phyloP scores from a whole-genome alignment of 331 rosid genomes.

The Phaseolus coccineus region DNA sequence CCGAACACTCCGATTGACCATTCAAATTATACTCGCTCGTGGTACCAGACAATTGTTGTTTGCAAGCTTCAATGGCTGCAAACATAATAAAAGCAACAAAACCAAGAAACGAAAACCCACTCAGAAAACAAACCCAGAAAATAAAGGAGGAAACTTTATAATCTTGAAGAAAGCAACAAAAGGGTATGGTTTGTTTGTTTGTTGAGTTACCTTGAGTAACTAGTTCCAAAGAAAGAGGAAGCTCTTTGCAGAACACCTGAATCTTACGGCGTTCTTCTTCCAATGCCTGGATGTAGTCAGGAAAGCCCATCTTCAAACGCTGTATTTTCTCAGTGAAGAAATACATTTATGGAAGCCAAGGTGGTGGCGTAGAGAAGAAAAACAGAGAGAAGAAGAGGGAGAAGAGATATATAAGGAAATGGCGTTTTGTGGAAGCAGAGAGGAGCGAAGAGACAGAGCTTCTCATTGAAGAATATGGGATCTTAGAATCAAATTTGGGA shows the following conservation, averaged over 20 bases:
- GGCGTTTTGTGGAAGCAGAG: slow-evolving; percentile 51
- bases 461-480: slow-evolving; percentile 61
- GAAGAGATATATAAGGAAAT: slow-evolving; percentile 30
- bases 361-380: slow-evolving; percentile 11
- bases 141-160: slow-evolving; percentile 29
- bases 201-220: slow-evolving; percentile 64
- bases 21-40: slow-evolving; percentile 59
- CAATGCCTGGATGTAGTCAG: slow-evolving; percentile 66
- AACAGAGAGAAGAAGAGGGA: not conserved
- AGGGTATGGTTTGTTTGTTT: not conserved
- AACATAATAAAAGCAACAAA: not conserved
- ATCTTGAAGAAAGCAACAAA: not conserved
- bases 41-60: slow-evolving; percentile 62
- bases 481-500: slow-evolving; percentile 66
- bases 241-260: slow-evolving; percentile 76
- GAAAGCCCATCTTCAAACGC: slow-evolving; percentile 46
- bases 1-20: slow-evolving; percentile 81
- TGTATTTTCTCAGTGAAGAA: slow-evolving; percentile 57
- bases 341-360: slow-evolving; percentile 33
- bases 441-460: slow-evolving; percentile 42
- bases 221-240: slow-evolving; percentile 84
- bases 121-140: slow-evolving; percentile 23
- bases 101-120: not conserved
- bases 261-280: slow-evolving; percentile 74
- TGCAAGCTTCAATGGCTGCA: slow-evolving; percentile 79